Base-by-base conservation (phyloP, 495 filamentous ascomycete species). In the Penicillium argentinense region DNA sequence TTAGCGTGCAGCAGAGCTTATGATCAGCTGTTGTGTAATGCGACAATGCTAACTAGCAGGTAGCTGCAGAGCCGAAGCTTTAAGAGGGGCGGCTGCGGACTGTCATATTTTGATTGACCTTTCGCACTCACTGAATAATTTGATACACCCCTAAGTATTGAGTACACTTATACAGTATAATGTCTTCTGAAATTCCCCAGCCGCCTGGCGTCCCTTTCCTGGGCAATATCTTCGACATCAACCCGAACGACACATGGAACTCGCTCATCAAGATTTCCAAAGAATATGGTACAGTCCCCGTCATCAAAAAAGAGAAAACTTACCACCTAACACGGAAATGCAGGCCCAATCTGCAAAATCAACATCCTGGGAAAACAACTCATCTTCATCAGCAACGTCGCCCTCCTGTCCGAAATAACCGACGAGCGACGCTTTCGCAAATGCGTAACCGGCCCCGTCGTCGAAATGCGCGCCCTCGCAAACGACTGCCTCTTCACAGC, bases 401-500 rank as follows among this genome's bases (percentile, higher is more conserved):
- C 73, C 14, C 68, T 91, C 4, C 60, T 86, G 9, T 72, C 87
- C 37, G 88, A 91, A 60, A 62, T 87, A 24, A 89, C 82, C 62
- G 83, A 92, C 57, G 81, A 88, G 64, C 81, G 66, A 21, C 71
- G 82, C 30, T 93, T 91, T 62, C 60, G 74, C 16, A 92, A 92
- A 63, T 72, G 67, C 49, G 74, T 88, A 5, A 65, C 65, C 4
- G 77, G 73, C 1, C 66, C 81, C 14, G 74, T 90, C 19, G 44
- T 71, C 16, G 74, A 87, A 59, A 75, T 89, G 44, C 66, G 85
- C 49, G 69, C 79, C 47, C 79, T 79, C 14, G 79, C 85, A 2
- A 73, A 81, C 45, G 80, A 86, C 67, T 84, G 85, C 34, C 72
- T 91, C n/a, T 92, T 91, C 67, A 88, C 85, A 0, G 86, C 87